Evolutionary conservation across 2,329 filamentous ascomycete species (phyloP), one percentile per base, ranked within the genome.

Genomic region (Pochonia chlamydosporia): DNA sequence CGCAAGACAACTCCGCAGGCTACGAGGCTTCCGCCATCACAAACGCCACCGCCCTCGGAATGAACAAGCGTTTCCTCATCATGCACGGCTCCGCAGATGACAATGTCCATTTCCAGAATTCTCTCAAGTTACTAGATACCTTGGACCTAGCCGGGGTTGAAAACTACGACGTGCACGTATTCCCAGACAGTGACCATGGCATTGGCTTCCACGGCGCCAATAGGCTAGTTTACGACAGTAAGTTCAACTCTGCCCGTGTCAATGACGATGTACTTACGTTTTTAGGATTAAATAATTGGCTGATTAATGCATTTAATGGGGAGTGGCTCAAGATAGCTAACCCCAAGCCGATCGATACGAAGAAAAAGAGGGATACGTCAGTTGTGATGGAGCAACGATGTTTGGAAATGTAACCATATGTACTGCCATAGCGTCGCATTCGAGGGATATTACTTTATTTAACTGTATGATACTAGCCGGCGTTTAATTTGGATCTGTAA

Each of bases 41-140:
- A 49, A 88, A 99, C 60, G 84, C 84, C 52, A 74, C 78, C 1
- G 86, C 89, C 0, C 74, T 99, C 6, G 72, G 76, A 4, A 68
- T 82, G 54, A 95, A 86, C 63, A 87, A 91, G 51, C 84, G 92
- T 26, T 99, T 97, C 71, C 73, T 99, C 33, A 65, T 99, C 58
- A 96, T 97, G 88, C 93, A 99, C 63, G 93, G 93, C 56, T 81
- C 90, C n/a, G 87, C 87, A 7, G 93, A 99, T 60, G 93, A 99
- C 67, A 99, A 99, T 59, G 93, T 99, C 11, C 95, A 99, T 65
- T 83, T 96, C 67, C 95, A 99, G 67, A 97, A 95, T 66, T 90
- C 91, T 1, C 77, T 97, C 49, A 87, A 84, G 2, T 69, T 99
- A 52, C 74, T 99, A 40, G 95, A 99, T 64, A 85, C 84, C 57